Evolutionary conservation across 1,139 yeast species (phyloP).

Genomic region (Yamadazyma triangularis): DNA sequence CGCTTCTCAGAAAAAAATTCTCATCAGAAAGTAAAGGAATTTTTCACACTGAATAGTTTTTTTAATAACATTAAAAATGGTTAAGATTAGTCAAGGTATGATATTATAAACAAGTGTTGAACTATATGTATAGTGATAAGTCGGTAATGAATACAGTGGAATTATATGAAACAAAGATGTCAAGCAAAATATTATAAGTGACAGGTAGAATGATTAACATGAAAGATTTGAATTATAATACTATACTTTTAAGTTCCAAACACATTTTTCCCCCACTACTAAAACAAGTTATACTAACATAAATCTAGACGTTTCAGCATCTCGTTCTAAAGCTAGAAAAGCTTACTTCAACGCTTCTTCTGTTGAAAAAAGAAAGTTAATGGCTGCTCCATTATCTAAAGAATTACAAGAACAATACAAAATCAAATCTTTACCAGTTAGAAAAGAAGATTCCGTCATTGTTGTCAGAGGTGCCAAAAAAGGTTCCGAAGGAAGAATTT

Average conservation of each 20-base stretch:
- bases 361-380: constrained; percentile 87
- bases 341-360: constrained; percentile 99
- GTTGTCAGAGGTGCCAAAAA: constrained; percentile 99
- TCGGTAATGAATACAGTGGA: too few species aligned
- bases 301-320: constrained; percentile 98
- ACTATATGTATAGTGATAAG: neutral
- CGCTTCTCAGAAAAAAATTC: constrained; percentile 8
- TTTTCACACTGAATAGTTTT: constrained; percentile 9
- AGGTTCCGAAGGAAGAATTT: constrained; percentile 98
- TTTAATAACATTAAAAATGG: constrained; percentile 39
- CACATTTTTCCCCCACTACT: too few species aligned
- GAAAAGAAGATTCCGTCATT: constrained; percentile 94
- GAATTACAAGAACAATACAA: constrained; percentile 98
- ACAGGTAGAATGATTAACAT: too few species aligned
- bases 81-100: constrained; percentile 61
- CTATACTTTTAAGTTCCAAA: too few species aligned
- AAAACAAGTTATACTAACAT: too few species aligned
- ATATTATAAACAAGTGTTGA: constrained; percentile 1
- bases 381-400: constrained; percentile 99
- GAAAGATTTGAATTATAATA: too few species aligned
- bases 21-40: constrained; percentile 11
- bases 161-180: too few species aligned
- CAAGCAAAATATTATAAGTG: too few species aligned
- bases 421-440: constrained; percentile 94
- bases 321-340: constrained; percentile 99